Conservation (phyloP, 2,329 filamentous ascomycete genomes). For the Pseudopithomyces maydicus region DNA sequence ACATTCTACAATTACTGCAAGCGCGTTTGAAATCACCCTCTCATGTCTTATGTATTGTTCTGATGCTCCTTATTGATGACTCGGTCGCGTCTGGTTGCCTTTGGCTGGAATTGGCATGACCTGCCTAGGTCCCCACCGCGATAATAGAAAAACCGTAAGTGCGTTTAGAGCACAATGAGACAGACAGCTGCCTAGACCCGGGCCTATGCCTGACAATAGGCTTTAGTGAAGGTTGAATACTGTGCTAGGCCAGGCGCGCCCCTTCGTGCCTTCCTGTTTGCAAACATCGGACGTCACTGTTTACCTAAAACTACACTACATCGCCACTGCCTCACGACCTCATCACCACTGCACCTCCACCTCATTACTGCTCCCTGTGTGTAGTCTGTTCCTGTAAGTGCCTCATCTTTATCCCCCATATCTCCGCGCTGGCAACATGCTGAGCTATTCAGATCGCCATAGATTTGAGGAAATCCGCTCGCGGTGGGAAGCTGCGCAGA, state of each 20-base stretch:
- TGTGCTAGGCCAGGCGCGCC: neutral
- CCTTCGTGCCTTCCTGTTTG: conserved; percentile 2
- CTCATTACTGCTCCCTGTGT: neutral
- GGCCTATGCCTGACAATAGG: no score
- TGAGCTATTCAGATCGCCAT: conserved; percentile 38
- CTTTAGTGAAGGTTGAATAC: no score
- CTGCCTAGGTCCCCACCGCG: no score
- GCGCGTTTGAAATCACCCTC: no score
- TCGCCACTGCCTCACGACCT: conserved; percentile 1
- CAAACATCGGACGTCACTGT: neutral
- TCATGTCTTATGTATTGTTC: no score
- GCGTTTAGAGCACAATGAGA: no score
- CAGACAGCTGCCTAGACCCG: no score
- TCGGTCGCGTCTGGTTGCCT: no score
- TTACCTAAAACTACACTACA: neutral
- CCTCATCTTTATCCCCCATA: conserved; percentile 9
- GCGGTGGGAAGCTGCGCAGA: conserved; percentile 37
- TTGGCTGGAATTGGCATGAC: no score
- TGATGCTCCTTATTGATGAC: no score
- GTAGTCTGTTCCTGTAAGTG: conserved; percentile 5
- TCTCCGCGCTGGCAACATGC: conserved; percentile 33
- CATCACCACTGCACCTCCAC: neutral
- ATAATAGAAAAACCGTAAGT: no score
- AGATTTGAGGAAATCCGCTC: conserved; percentile 40
- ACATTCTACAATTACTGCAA: no score